Base-by-base conservation (phyloP, 768 basidiomycete species). In the Podaxis pistillaris region DNA sequence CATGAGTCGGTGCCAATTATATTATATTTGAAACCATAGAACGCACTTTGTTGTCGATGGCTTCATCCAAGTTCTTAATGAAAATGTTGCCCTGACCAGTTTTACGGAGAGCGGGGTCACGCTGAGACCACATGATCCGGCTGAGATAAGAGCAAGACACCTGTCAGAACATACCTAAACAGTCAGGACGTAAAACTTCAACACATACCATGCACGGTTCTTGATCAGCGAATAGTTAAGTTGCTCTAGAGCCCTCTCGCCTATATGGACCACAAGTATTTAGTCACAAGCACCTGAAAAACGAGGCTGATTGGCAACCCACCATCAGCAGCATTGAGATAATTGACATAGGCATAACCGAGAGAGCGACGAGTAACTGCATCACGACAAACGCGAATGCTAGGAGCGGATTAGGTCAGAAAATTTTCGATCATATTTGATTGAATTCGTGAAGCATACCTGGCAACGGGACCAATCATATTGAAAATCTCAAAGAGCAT, bases 111-210 rank as follows among this genome's bases (percentile, higher is more conserved):
- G 95, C 94, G 63, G 97, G 97, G 81, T 98, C 97, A 75, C 97
- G 93, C 86, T 98, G 97, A 72, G 96, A 98, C 96, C 97, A 98
- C 97, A 99, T 99, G 85, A 99, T 99, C 71, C 97, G 94, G 83
- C 92, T 94, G 68, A 62, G 58, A 65, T 70, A 66, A 62, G 58
- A 66, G 59, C 64, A 58, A 65, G 54, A 30, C 36, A 56, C 40
- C 47, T 49, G 55, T 56, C 66, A 61, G 40, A 28, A 66, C 28
- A 56, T 46, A 53, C 56, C 63, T 58, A 33, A 64, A 56, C 26
- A 60, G 37, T 63, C 61, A 62, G 58, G 64, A 17, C n/a, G 57
- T 58, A 58, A 49, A 75, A 82, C 68, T 13, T 22, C 36, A 40
- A 24, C 61, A 62, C 53, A 47, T 71, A 93, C 93, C 97, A 99